These are phyloP conservation scores for Colletotrichum lini DNA, from an alignment of 2,329 filamentous ascomycete genomes.

Conservation along the genomic window DNA sequence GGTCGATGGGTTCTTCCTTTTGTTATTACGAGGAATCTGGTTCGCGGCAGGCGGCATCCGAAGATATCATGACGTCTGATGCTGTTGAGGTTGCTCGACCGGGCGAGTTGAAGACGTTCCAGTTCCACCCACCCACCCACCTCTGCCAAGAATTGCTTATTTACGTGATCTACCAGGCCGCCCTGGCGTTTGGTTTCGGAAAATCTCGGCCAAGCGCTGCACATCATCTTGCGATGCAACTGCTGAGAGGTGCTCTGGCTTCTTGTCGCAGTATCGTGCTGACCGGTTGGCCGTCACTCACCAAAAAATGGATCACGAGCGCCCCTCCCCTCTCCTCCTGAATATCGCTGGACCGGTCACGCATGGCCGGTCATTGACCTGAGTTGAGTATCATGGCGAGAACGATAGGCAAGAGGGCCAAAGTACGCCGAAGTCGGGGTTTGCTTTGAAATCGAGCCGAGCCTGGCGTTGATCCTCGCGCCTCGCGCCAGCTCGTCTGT, in stretches of 20 bases:
- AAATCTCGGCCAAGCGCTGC: constrained; percentile 11
- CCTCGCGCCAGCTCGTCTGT: background rate
- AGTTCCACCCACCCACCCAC: background rate
- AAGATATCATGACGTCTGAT: constrained; percentile 19
- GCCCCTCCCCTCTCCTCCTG: background rate
- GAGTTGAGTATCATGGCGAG: background rate
- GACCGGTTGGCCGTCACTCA: constrained; percentile 13
- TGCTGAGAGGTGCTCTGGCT: background rate
- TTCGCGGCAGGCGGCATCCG: constrained; percentile 14
- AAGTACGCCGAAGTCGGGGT: background rate
- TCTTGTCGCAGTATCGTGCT: background rate
- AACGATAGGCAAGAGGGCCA: background rate
- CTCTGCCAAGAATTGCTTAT: constrained; percentile 27
- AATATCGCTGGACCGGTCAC: too few relatives aligned
- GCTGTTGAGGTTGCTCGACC: constrained; percentile 13
- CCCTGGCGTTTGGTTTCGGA: background rate
- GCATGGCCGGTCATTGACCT: background rate
- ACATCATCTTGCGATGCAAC: background rate
- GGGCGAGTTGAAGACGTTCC: background rate
- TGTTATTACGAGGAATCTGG: background rate
- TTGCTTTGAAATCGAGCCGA: constrained; percentile 2
- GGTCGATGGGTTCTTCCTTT: constrained; percentile 7
- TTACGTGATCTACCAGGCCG: constrained; percentile 26
- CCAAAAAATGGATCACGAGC: constrained; percentile 1
- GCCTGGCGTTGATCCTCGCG: background rate